Evolutionary conservation across 345 rosid species (phyloP).

Genomic region (Eucalyptus marginata): DNA sequence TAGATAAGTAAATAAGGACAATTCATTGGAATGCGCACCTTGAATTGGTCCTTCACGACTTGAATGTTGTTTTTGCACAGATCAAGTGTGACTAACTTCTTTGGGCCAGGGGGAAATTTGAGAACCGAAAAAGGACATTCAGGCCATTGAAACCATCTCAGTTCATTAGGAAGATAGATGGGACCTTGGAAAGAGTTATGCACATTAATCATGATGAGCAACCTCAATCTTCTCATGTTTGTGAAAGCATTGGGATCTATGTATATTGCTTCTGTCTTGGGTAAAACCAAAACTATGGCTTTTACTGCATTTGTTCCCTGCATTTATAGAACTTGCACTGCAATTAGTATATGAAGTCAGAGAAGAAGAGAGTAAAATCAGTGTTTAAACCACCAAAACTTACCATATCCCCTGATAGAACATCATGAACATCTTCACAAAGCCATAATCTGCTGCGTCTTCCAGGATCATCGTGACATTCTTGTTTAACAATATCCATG

Average conservation of each 20-base stretch:
- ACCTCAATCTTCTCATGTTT: background rate
- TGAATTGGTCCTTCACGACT: background rate
- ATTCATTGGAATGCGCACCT: background rate
- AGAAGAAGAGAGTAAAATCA: too few relatives aligned
- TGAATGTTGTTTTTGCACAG: background rate
- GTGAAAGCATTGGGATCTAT: background rate
- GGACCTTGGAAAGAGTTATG: background rate
- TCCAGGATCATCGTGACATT: background rate
- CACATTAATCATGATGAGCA: background rate
- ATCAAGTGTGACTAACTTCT: background rate
- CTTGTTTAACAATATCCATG: background rate
- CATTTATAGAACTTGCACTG: too few relatives aligned
- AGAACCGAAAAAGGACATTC: background rate
- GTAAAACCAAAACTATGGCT: background rate
- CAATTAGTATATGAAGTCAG: too few relatives aligned
- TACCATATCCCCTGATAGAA: too few relatives aligned
- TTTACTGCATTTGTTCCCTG: background rate
- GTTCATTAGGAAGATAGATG: fast-evolving
- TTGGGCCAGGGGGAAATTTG: background rate
- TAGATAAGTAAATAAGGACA: too few relatives aligned
- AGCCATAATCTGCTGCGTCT: background rate
- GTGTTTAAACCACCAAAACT: too few relatives aligned
- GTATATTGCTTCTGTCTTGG: background rate
- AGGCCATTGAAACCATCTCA: background rate
- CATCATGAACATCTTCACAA: fast-evolving